Evolutionary conservation across 805 yeast genomes (phyloP), one percentile per base, ranked within the genome.

Genomic region (Wickerhamomyces chaumierensis): DNA sequence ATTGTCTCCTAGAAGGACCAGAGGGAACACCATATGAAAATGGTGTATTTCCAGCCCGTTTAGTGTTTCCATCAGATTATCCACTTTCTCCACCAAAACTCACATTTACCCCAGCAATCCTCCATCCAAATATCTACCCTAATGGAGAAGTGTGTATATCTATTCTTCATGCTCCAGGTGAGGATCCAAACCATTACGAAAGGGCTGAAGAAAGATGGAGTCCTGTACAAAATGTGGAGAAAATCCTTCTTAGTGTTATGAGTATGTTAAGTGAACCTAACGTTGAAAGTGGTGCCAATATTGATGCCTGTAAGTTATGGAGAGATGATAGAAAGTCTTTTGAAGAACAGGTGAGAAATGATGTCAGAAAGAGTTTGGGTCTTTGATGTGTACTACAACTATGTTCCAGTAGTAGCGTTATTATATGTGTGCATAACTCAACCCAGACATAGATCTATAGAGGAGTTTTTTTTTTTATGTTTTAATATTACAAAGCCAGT

Each of bases 231-330:
- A 83, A 94, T 55, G 88, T 92, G n/a, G 98, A 92, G 62, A 92
- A 92, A 70, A 92, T 92, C 43, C 65, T 92, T 44, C 62, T 92
- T 42, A 81, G 94, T 58, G 97, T 92, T 18, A 76, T 88, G 71
- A 83, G 95, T 52, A 88, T 92, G 96, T 68, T 92, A 43, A 95
- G 96, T 19, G 95, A 92, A 60, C 97, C 98, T 3, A 92, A 92
- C 55, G 81, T 84, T 25, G 96, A 90, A 58, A 82, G 94, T 51
- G 97, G 96, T 11, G 98, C 98, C 36, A 86, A 92, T 52, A 71
- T 77, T 39, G 82, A 75, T 47, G 82, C 82, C 11, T 68, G 74
- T 50, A 87, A 87, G 58, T 69, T 92, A 44, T 90, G 96, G 95
- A 71, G 98, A 58, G 95, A 85, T 48, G 68, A 85, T 57, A 69